Base-by-base conservation (phyloP, 2,329 filamentous ascomycete genomes). In the Colletotrichum australisinense region DNA sequence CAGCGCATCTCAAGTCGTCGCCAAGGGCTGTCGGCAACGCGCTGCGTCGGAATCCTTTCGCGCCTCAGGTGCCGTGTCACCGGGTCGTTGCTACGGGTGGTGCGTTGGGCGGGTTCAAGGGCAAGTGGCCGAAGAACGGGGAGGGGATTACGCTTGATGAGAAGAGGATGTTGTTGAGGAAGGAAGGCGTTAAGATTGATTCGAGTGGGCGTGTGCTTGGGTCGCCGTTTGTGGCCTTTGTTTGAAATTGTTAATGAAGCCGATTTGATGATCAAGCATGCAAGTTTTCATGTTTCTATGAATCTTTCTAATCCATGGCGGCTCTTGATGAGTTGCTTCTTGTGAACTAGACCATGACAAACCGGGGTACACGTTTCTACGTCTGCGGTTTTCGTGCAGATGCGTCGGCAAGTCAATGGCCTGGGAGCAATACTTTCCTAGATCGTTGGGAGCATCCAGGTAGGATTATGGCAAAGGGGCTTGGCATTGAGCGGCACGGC, bases 61-160 rank as follows among this genome's bases (percentile, higher is more conserved):
- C 95, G 16, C 94, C 95, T 0, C 88, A 90, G 42, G 93, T 96
- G 5, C 95, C 94, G 1, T 97, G 94, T 74, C 94, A 97, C 82
- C 89, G 95, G 11, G 93, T 96, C 26, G 89, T 97, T 59, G 93
- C 93, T 6, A 92, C 91, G 53, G 92, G 92, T 64, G 92, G 93
- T 14, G 86, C 87, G n/a, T 81, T 95, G 26, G 93, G 93, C 69
- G 97, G 94, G 1, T 98, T 99, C 86, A 95, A 94, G 84, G 97
- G 97, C 28, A 94, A 98, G 83, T 98, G 95, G 88, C 97, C 97
- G 90, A 91, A 92, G 81, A 83, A 75, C 97, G 79, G 97, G 93
- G 26, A 79, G 80, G 74, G 84, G 81, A 87, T 89, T 71, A 91
- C 91, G 62, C 86, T 92, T 72, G 87, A 88, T 42, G 91, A 92